phyloP scores from a whole-genome alignment of 2,329 filamentous ascomycete species.

The Colletotrichum tamarilloi region DNA sequence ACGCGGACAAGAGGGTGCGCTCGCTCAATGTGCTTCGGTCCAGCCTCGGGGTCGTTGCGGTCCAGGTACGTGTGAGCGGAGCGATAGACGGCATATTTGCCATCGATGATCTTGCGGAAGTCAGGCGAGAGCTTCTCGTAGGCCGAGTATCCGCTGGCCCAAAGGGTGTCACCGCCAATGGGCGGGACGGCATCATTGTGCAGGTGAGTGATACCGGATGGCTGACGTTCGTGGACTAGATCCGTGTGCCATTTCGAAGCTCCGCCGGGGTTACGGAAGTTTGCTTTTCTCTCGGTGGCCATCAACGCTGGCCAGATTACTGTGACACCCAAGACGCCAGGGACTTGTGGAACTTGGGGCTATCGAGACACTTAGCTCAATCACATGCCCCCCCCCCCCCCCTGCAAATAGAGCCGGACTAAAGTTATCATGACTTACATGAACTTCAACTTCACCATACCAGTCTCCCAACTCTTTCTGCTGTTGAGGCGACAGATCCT shows the following conservation, averaged over 20 bases:
- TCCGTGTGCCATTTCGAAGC: conserved; percentile 78
- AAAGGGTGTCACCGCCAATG: conserved; percentile 77
- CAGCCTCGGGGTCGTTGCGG: conserved; percentile 67
- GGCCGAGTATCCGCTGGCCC: conserved; percentile 76
- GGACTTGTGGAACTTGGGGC: conserved; percentile 78
- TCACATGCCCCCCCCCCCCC: too few relatives aligned
- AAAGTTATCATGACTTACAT: conserved; percentile 56
- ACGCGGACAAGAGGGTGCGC: conserved; percentile 76
- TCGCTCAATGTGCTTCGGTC: conserved; percentile 75
- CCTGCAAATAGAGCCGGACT: too few relatives aligned
- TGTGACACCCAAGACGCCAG: conserved; percentile 71
- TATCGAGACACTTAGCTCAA: conserved; percentile 42
- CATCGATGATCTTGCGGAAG: conserved; percentile 78
- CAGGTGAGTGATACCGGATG: conserved; percentile 76
- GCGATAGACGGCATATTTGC: conserved; percentile 71
- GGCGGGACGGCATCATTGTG: conserved; percentile 76
- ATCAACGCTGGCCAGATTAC: conserved; percentile 78
- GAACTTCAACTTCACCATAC: conserved; percentile 75
- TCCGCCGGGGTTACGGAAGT: conserved; percentile 75
- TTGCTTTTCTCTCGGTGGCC: conserved; percentile 69
- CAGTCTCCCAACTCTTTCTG: conserved; percentile 72
- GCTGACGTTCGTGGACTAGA: conserved; percentile 77
- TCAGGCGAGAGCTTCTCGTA: conserved; percentile 79
- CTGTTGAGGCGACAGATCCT: conserved; percentile 70
- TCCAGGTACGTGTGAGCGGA: conserved; percentile 77